phyloP scores from a whole-genome alignment of 2,329 filamentous ascomycete species.

The Periconia macrospinosa region DNA sequence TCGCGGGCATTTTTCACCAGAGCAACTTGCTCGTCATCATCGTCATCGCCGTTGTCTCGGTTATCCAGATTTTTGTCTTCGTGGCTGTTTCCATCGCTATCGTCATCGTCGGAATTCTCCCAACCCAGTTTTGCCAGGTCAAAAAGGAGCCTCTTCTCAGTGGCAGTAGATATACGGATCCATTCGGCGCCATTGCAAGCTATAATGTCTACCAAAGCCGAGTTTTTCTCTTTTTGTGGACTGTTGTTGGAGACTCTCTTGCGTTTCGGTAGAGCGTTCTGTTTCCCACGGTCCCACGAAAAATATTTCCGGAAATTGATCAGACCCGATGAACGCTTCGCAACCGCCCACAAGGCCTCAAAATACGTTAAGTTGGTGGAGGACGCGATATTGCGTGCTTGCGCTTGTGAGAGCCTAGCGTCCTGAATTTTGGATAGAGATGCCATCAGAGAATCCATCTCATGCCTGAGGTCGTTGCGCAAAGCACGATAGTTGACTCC shows the following conservation, averaged over 20 bases:
- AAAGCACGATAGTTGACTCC: conserved; percentile 39
- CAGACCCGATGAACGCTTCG: conserved; percentile 60
- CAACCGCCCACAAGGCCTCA: conserved; percentile 64
- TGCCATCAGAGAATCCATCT: conserved; percentile 35
- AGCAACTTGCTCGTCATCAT: conserved; percentile 57
- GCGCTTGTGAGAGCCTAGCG: conserved; percentile 26
- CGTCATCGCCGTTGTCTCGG: conserved; percentile 46
- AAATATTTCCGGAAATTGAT: conserved; percentile 54
- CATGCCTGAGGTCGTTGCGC: conserved; percentile 39
- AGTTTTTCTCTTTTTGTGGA: conserved; percentile 49
- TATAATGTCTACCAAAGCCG: conserved; percentile 66
- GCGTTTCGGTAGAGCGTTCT: conserved; percentile 16
- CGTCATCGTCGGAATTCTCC: conserved; percentile 51
- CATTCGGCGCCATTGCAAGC: conserved; percentile 64
- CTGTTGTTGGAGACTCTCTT: conserved; percentile 35
- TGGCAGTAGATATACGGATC: conserved; percentile 70
- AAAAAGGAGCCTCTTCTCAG: conserved; percentile 64
- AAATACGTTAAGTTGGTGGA: conserved; percentile 70
- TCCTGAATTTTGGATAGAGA: conserved; percentile 34
- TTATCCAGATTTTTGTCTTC: conserved; percentile 25
- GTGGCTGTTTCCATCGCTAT: conserved; percentile 25
- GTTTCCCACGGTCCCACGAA: conserved; percentile 34
- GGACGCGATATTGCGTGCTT: conserved; percentile 57
- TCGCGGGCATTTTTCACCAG: conserved; percentile 63
- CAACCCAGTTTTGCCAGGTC: conserved; percentile 71